A percentile compares a stretch with the other conserved stretches of the same genome.
Evolutionary conservation across 768 basidiomycete species (phyloP).

Genomic region (Neoboletus brunneissimus): DNA sequence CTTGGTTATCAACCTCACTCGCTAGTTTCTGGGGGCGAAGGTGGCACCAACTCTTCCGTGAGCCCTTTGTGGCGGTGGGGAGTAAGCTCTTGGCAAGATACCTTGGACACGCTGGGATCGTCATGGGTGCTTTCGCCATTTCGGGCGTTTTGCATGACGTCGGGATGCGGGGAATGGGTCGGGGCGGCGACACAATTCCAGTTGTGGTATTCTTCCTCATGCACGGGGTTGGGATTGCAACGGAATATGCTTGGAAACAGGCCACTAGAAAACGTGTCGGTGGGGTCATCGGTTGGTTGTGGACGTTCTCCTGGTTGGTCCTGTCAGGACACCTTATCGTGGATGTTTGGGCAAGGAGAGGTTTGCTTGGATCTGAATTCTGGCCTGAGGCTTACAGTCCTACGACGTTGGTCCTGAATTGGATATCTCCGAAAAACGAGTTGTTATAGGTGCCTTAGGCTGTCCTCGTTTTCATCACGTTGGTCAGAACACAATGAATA

Average conservation of each 20-base stretch:
- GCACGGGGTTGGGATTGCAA: conserved; percentile 49
- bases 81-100: conserved; percentile 40
- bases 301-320: conserved; percentile 49
- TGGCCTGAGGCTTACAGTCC: conserved; percentile 20
- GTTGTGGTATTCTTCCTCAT: conserved; percentile 55
- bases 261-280: conserved; percentile 43
- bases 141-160: conserved; percentile 60
- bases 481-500: not conserved
- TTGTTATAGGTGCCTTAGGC: no score
- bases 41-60: conserved; percentile 70
- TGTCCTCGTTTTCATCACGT: not conserved
- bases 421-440: not conserved
- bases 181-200: conserved; percentile 43
- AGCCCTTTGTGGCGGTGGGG: conserved; percentile 52
- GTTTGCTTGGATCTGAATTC: conserved; percentile 16
- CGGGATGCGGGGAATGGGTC: conserved; percentile 57
- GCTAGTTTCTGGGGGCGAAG: conserved; percentile 56
- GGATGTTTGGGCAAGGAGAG: conserved; percentile 38
- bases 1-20: conserved; percentile 59
- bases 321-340: conserved; percentile 47
- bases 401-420: conserved; percentile 8
- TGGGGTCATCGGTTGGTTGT: conserved; percentile 50
- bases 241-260: conserved; percentile 48
- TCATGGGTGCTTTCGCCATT: conserved; percentile 57
- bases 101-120: conserved; percentile 47